Evolutionary conservation across 345 rosid species (phyloP).

Genomic region (Salix caprea): DNA sequence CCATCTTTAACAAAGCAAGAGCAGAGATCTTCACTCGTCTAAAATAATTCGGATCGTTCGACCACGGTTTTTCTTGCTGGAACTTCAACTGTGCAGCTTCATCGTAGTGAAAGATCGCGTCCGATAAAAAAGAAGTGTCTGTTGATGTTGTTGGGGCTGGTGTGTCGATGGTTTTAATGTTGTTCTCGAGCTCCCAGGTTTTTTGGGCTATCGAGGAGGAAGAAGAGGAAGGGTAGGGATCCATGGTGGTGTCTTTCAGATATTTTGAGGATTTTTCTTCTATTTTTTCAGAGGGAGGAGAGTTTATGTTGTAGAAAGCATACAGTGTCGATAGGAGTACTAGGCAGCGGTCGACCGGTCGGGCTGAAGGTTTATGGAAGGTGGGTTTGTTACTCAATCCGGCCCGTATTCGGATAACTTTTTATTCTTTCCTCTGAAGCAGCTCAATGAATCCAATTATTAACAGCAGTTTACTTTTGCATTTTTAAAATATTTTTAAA

Average conservation of each 20-base stretch:
- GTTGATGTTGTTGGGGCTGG: constrained; percentile 19
- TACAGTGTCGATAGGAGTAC: too few relatives aligned
- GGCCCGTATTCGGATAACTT: too few relatives aligned
- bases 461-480: too few relatives aligned
- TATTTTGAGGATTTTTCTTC: too few relatives aligned
- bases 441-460: too few relatives aligned
- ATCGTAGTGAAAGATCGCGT: constrained; percentile 79
- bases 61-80: constrained; percentile 95
- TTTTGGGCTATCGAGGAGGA: constrained; percentile 67
- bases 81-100: constrained; percentile 57
- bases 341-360: too few relatives aligned
- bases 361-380: too few relatives aligned
- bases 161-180: constrained; percentile 54
- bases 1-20: constrained; percentile 97
- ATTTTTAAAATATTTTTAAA: too few relatives aligned
- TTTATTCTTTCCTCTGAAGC: too few relatives aligned
- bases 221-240: constrained; percentile 40
- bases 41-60: constrained; percentile 88
- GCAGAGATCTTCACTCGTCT: constrained; percentile 97
- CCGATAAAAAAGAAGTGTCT: constrained; percentile 42
- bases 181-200: constrained; percentile 98
- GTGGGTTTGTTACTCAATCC: too few relatives aligned
- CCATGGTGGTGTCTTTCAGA: constrained; percentile 1
- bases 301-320: neutral
- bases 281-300: neutral